phyloP scores from a whole-genome alignment of 1,139 yeast species.

The Kluyveromyces sp. region DNA sequence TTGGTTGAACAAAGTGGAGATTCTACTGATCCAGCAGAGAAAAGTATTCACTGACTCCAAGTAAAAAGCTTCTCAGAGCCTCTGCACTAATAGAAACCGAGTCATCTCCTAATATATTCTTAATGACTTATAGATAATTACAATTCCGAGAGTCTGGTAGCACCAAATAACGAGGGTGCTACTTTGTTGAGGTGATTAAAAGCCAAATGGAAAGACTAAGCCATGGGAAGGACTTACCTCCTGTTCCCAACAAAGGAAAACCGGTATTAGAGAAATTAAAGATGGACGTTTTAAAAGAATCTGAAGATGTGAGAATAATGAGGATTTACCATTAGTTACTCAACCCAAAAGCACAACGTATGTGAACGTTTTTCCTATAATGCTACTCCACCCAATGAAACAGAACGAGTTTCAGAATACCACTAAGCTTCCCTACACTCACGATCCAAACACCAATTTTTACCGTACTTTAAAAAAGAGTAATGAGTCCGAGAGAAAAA shows the following conservation, averaged over 20 bases:
- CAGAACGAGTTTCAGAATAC: conserved; percentile 1
- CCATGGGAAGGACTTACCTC: neutral
- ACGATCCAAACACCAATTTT: neutral
- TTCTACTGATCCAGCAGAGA: neutral
- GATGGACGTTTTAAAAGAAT: neutral
- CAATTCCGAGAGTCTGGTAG: conserved; percentile 6
- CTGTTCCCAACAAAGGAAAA: neutral
- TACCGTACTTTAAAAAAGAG: neutral
- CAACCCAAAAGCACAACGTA: conserved; percentile 4
- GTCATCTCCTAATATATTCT: conserved; percentile 6
- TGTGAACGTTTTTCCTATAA: conserved; percentile 8
- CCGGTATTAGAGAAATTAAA: neutral
- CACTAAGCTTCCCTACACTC: neutral
- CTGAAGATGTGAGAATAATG: neutral
- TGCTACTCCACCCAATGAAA: conserved; percentile 10
- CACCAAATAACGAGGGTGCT: conserved; percentile 4
- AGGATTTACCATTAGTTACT: neutral
- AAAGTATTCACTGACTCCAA: conserved; percentile 3
- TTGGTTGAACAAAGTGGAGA: neutral
- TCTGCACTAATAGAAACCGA: conserved; percentile 2
- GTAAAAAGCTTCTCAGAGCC: conserved; percentile 3
- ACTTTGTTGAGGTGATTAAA: conserved; percentile 7
- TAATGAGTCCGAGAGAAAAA: neutral
- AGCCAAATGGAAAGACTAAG: conserved; percentile 3
- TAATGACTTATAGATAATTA: conserved; percentile 9